These are phyloP conservation scores for Knoxia roxburghii DNA, from an alignment of 257 asterid species.

Conservation along the genomic window DNA sequence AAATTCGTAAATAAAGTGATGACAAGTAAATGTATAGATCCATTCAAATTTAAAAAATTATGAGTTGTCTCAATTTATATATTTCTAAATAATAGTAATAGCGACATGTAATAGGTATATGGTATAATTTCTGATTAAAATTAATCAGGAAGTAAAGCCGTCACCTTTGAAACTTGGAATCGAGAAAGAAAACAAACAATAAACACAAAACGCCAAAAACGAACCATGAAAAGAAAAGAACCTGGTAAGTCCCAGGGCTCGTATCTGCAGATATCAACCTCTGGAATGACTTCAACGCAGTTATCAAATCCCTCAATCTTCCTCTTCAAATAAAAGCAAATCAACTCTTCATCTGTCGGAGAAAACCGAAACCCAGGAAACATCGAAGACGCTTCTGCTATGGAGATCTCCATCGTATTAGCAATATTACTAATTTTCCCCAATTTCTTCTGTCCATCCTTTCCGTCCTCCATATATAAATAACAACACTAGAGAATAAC, in stretches of 20 bases:
- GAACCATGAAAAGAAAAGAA: slow-evolving; percentile 8
- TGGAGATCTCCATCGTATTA: slow-evolving; percentile 46
- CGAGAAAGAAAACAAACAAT: not conserved
- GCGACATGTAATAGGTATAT: too few species aligned
- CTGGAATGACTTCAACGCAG: slow-evolving; percentile 58
- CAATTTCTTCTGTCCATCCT: not conserved
- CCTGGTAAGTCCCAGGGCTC: slow-evolving; percentile 99
- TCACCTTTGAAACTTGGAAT: too few species aligned
- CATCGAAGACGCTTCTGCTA: slow-evolving; percentile 56
- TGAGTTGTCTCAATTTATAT: too few species aligned
- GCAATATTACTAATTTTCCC: not conserved
- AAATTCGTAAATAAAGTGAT: too few species aligned
- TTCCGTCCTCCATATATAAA: not conserved
- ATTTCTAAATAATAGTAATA: too few species aligned
- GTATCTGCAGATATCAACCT: slow-evolving; percentile 67
- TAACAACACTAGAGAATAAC: not conserved
- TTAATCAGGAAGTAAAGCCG: too few species aligned
- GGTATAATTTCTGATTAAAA: too few species aligned
- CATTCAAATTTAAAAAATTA: too few species aligned
- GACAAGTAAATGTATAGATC: too few species aligned
- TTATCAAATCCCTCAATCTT: slow-evolving; percentile 51
- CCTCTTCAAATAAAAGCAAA: slow-evolving; percentile 58
- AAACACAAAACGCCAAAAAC: not conserved
- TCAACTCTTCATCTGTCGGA: slow-evolving; percentile 80
- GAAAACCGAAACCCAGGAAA: slow-evolving; percentile 86